Evolutionary conservation across 169 alveolate species (phyloP).

Genomic region (Plasmodium cynomolgi): DNA sequence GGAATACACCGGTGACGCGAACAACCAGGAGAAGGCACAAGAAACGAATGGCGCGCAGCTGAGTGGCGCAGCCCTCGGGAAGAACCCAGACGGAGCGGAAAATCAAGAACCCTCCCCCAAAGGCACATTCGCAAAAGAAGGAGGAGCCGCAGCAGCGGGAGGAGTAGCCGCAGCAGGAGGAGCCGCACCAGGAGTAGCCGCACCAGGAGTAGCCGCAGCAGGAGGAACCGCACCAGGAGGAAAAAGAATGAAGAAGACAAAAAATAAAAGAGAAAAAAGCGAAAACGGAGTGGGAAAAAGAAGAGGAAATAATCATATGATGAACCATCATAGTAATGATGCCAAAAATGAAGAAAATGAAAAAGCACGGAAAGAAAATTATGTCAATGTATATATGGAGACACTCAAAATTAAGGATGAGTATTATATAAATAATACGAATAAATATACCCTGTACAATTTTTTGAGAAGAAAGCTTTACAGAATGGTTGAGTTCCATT

Average conservation of each 20-base stretch:
- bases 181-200: no score
- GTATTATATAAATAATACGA: constrained; percentile 60
- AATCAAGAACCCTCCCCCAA: neutral
- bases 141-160: neutral
- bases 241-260: constrained; percentile 11
- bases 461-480: constrained; percentile 78
- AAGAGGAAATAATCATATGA: neutral
- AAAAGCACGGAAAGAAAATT: constrained; percentile 45
- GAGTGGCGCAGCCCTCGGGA: neutral
- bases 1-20: neutral
- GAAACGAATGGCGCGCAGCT: neutral
- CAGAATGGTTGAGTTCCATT: constrained; percentile 85
- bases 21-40: neutral
- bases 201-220: no score
- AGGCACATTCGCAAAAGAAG: neutral
- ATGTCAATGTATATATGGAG: constrained; percentile 69
- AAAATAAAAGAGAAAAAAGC: constrained; percentile 45
- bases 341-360: constrained; percentile 40
- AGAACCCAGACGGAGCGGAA: neutral
- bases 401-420: constrained; percentile 68
- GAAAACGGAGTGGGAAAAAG: constrained; percentile 9
- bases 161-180: no score
- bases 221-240: no score
- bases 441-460: constrained; percentile 75
- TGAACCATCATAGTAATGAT: neutral